Evolutionary conservation across 2,329 filamentous ascomycete species (phyloP).

Genomic region (Neonectria faginata): DNA sequence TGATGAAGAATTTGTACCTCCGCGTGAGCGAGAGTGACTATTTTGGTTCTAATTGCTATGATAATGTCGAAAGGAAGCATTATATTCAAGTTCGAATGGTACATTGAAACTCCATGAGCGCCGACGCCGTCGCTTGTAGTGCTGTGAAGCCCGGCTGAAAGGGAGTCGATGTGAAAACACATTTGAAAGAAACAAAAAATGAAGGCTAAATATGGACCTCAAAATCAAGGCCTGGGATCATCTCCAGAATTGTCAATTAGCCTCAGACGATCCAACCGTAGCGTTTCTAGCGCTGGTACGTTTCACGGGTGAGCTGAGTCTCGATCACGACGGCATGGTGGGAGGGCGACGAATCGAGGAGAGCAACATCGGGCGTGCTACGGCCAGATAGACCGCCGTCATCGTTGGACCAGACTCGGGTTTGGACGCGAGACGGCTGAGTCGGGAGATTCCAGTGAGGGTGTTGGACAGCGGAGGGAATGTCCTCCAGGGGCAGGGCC

Average conservation of each 20-base stretch:
- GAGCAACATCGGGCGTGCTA: slow-evolving; percentile 20
- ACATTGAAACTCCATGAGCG: slow-evolving; percentile 16
- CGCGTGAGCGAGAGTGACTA: slow-evolving; percentile 1
- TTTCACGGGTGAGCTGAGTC: slow-evolving; percentile 44
- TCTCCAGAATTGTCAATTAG: neutral
- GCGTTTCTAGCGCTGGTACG: slow-evolving; percentile 39
- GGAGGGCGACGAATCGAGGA: slow-evolving; percentile 25
- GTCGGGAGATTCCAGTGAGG: slow-evolving; percentile 28
- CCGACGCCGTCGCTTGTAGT: slow-evolving; percentile 38
- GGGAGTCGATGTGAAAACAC: slow-evolving; percentile 6
- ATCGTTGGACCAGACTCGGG: slow-evolving; percentile 47
- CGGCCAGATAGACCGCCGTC: slow-evolving; percentile 15
- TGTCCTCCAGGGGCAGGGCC: slow-evolving; percentile 27
- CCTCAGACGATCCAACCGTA: slow-evolving; percentile 34
- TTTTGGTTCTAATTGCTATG: neutral
- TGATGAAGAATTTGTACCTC: slow-evolving; percentile 1
- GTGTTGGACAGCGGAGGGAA: slow-evolving; percentile 29
- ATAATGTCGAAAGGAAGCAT: neutral
- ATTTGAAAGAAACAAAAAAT: slow-evolving; percentile 9
- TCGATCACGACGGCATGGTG: slow-evolving; percentile 40
- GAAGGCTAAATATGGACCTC: neutral
- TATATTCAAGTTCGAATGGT: neutral
- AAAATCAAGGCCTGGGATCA: neutral
- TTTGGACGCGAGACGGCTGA: slow-evolving; percentile 36
- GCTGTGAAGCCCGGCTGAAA: slow-evolving; percentile 21